Base-by-base conservation (phyloP, 805 yeast species). In the Metschnikowia gelsemii region DNA sequence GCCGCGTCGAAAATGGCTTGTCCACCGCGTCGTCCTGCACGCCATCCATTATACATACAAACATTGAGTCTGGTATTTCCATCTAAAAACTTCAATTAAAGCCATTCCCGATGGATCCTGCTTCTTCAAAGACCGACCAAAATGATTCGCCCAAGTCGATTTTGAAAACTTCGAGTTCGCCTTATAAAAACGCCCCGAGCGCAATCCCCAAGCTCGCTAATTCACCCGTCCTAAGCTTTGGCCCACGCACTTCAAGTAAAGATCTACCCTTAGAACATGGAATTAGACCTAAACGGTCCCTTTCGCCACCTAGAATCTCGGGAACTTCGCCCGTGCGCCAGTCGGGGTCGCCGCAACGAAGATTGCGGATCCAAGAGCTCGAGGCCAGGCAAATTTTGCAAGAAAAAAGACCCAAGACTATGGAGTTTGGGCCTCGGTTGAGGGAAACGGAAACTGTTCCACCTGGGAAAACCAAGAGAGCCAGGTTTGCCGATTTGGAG, bases 341-440 rank as follows among this genome's bases (percentile, higher is more conserved):
- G 35, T 62, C 68, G 31, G 71, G 71, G 6, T 64, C 70, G 2
- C 70, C 71, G 2, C 54, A 52, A 30, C 53, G 70, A 25, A 51
- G 71, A 24, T 55, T 53, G 31, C 52, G 50, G 21, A 66, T 66
- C 12, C 50, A 45, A 25, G 60, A 61, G 38, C 55, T 63, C 33
- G 71, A 66, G 23, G 9, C 42, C 33, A 45, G 40, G 30, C n/a
- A n/a, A n/a, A n/a, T n/a, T n/a, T n/a, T n/a, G n/a, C n/a, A n/a
- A n/a, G n/a, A n/a, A n/a, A n/a, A n/a, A n/a, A n/a, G n/a, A n/a
- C n/a, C n/a, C n/a, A n/a, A n/a, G n/a, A n/a, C n/a, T n/a, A n/a
- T n/a, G n/a, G n/a, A n/a, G n/a, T n/a, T n/a, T n/a, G n/a, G n/a
- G n/a, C n/a, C n/a, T n/a, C n/a, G n/a, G n/a, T n/a, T n/a, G n/a